Conservation (phyloP, 192 early-diverging fungal species). For the Diversispora epigaea region DNA sequence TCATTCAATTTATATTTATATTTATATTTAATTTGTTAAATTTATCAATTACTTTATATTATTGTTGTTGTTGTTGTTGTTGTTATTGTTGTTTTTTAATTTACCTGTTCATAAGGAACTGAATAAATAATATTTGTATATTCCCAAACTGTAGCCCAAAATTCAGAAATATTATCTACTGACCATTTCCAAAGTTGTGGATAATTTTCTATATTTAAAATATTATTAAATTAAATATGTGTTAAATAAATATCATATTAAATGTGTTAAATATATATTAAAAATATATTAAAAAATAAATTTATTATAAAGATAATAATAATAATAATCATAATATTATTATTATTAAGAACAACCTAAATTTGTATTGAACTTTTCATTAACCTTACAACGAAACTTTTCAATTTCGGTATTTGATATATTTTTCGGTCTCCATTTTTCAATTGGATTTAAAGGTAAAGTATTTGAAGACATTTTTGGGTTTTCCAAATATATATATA, state of each 20-base stretch:
- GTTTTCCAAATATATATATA: background rate
- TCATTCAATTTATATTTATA: background rate
- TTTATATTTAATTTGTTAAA: background rate
- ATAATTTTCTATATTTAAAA: slow-evolving; percentile 52
- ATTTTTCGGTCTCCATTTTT: slow-evolving; percentile 66
- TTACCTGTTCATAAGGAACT: slow-evolving; percentile 32
- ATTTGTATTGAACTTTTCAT: slow-evolving; percentile 61
- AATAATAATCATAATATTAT: background rate
- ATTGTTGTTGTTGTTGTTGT: too few species aligned
- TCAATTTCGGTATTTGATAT: slow-evolving; percentile 61
- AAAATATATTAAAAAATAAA: too few species aligned
- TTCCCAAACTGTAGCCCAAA: slow-evolving; percentile 89
- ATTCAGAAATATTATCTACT: slow-evolving; percentile 65
- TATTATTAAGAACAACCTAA: slow-evolving; percentile 44
- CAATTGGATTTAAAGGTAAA: slow-evolving; percentile 33
- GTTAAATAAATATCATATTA: too few species aligned
- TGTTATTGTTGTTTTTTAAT: too few species aligned
- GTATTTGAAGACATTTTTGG: background rate
- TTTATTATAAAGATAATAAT: too few species aligned
- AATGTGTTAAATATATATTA: too few species aligned
- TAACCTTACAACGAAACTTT: slow-evolving; percentile 72
- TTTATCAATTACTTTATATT: background rate
- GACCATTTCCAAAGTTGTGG: slow-evolving; percentile 85
- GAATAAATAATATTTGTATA: slow-evolving; percentile 62
- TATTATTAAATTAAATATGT: slow-evolving; percentile 23